These are phyloP conservation scores for Staphylotrichum tortipilum DNA, from an alignment of 495 filamentous ascomycete species.

Conservation along the genomic window DNA sequence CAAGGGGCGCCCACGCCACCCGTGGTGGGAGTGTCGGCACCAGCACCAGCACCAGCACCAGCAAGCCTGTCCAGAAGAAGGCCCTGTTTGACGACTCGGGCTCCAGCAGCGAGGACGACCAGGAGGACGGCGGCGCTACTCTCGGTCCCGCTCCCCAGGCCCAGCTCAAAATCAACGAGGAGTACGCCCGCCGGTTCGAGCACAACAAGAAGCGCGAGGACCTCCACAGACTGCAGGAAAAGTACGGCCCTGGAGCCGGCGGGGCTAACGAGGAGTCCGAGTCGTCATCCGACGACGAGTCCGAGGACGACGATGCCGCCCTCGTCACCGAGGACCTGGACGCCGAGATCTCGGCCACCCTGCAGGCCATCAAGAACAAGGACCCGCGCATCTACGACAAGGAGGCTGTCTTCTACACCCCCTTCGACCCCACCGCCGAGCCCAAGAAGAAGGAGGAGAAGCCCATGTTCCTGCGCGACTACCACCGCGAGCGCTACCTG, in stretches of 20 bases:
- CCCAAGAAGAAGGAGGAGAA: constrained; percentile 57
- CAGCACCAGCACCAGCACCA: too few species aligned
- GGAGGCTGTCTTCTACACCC: constrained; percentile 63
- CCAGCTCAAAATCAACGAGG: constrained; percentile 76
- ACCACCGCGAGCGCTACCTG: constrained; percentile 79
- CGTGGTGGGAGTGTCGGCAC: too few species aligned
- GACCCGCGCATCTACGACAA: constrained; percentile 86
- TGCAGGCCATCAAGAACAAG: constrained; percentile 78
- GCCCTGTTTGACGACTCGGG: constrained; percentile 27
- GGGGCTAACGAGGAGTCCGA: constrained; percentile 46
- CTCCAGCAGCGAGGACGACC: constrained; percentile 41
- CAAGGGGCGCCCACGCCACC: background rate
- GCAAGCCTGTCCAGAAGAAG: constrained; percentile 14
- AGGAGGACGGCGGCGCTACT: constrained; percentile 50
- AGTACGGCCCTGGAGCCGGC: constrained; percentile 57
- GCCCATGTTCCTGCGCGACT: constrained; percentile 79
- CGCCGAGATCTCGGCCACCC: constrained; percentile 71
- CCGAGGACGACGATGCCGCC: constrained; percentile 84
- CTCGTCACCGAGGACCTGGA: constrained; percentile 76
- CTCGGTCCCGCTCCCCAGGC: constrained; percentile 41
- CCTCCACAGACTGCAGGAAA: constrained; percentile 76
- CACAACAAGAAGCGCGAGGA: constrained; percentile 96
- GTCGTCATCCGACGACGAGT: constrained; percentile 58
- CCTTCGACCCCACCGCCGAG: constrained; percentile 46
- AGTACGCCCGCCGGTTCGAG: constrained; percentile 84